A percentile compares a stretch with the other conserved stretches of the same genome.
These are phyloP conservation scores for Podaxis sp. DNA, from an alignment of 768 basidiomycete species.

Conservation along the genomic window DNA sequence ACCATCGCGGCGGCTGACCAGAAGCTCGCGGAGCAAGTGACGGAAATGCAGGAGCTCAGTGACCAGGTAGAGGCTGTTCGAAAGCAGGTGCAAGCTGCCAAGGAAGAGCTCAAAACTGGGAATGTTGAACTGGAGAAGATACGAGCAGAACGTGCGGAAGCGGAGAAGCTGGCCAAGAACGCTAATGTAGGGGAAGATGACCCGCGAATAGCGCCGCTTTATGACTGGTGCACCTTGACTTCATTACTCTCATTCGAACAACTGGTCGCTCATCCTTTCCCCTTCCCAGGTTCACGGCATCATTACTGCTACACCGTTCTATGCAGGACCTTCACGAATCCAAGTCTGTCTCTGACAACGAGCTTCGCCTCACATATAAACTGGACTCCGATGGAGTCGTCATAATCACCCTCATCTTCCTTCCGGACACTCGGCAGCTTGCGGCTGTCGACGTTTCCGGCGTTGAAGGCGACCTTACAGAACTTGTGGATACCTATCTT, in stretches of 20 bases:
- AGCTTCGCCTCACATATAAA: constrained; percentile 66
- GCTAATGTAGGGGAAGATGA: constrained; percentile 61
- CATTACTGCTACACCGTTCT: constrained; percentile 59
- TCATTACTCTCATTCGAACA: background rate
- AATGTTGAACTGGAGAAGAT: constrained; percentile 53
- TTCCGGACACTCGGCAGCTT: constrained; percentile 63
- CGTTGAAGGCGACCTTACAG: constrained; percentile 49
- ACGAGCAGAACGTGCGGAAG: constrained; percentile 58
- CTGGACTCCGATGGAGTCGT: constrained; percentile 28
- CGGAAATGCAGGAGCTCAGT: constrained; percentile 71
- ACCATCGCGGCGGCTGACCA: constrained; percentile 73
- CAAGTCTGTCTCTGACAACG: constrained; percentile 66
- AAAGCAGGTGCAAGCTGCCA: constrained; percentile 45
- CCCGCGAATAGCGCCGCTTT: constrained; percentile 55
- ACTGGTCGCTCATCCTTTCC: background rate
- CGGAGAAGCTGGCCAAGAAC: constrained; percentile 62
- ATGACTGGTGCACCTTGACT: constrained; percentile 54
- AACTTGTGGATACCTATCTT: constrained; percentile 57
- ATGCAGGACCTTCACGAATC: constrained; percentile 57
- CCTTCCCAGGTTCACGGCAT: constrained; percentile 60
- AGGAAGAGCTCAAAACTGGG: constrained; percentile 56
- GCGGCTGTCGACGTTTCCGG: constrained; percentile 55
- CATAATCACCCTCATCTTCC: constrained; percentile 58
- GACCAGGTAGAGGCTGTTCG: constrained; percentile 58
- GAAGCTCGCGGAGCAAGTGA: constrained; percentile 71